Conservation (phyloP, 164 flowering plant genomes). For the Cinnamomum micranthum region DNA sequence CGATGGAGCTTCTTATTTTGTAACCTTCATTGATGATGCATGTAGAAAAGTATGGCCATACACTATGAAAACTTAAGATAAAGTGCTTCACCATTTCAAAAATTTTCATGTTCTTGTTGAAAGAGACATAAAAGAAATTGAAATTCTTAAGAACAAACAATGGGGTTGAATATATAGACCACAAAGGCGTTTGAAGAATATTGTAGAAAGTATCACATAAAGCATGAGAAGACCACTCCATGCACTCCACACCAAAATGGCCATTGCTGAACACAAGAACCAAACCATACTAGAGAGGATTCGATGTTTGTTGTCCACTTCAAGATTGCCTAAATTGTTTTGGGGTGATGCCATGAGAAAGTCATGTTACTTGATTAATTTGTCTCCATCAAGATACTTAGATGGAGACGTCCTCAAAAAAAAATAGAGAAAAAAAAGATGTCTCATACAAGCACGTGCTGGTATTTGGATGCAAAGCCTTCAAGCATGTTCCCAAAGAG, state of each 20-base stretch:
- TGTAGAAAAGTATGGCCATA: background rate
- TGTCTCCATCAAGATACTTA: background rate
- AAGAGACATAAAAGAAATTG: background rate
- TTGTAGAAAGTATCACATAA: conserved; percentile 7
- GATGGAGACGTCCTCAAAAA: background rate
- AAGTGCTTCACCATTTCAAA: background rate
- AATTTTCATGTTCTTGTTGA: background rate
- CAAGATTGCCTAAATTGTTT: conserved; percentile 3
- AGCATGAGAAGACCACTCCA: conserved; percentile 3
- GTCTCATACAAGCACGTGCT: background rate
- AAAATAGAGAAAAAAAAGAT: background rate
- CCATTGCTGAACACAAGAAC: background rate
- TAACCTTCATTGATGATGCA: conserved; percentile 7
- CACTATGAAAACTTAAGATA: background rate
- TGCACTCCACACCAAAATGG: background rate
- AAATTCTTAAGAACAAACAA: conserved; percentile 6
- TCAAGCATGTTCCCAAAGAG: conserved; percentile 1
- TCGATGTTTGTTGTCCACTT: background rate
- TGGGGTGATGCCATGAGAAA: conserved; percentile 6
- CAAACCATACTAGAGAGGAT: background rate
- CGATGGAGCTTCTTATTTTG: background rate
- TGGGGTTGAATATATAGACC: conserved; percentile 15
- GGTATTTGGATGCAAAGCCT: background rate
- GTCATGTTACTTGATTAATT: background rate
- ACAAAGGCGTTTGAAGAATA: conserved; percentile 6